Percentiles rank a stretch among this genome's conserved stretches.
phyloP scores from a whole-genome alignment of 2,329 filamentous ascomycete genomes.

The Teratosphaeria destructans region DNA sequence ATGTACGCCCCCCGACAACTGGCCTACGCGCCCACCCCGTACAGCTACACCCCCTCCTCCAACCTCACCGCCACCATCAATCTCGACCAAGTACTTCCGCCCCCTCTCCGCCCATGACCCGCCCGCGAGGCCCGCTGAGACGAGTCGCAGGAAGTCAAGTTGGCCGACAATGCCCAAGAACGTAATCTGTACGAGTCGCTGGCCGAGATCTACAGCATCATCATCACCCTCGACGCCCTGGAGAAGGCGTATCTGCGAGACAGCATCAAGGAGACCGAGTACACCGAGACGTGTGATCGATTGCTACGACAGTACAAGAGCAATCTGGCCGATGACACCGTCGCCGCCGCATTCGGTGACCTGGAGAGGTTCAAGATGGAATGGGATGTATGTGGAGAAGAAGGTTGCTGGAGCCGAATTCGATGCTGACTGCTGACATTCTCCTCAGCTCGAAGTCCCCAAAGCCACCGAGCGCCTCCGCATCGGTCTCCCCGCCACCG shows the following conservation, averaged over 20 bases:
- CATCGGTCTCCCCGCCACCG: constrained; percentile 83
- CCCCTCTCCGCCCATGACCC: not conserved
- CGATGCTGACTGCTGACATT: not conserved
- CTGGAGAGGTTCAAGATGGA: constrained; percentile 82
- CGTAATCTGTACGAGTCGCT: constrained; percentile 91
- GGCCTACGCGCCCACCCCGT: constrained; percentile 79
- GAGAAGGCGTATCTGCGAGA: constrained; percentile 97
- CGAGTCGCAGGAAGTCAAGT: constrained; percentile 73
- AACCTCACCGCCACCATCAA: constrained; percentile 81
- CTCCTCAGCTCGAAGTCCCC: constrained; percentile 75
- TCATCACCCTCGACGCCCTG: constrained; percentile 86
- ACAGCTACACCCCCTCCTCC: constrained; percentile 82
- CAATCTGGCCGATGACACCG: constrained; percentile 78
- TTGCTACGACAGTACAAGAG: constrained; percentile 95
- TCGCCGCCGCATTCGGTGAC: constrained; percentile 78
- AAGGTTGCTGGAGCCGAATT: not conserved
- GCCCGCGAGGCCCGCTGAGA: not conserved
- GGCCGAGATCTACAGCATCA: constrained; percentile 95
- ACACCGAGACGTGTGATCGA: constrained; percentile 91
- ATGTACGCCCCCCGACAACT: constrained; percentile 48
- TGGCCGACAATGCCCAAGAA: constrained; percentile 76
- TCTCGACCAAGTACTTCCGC: constrained; percentile 63
- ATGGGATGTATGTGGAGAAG: constrained; percentile 62
- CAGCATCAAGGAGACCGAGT: constrained; percentile 81
- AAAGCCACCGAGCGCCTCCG: constrained; percentile 85